A percentile compares a stretch with the other conserved stretches of the same genome.
phyloP scores from a whole-genome alignment of 176 grass and related monocot genomes.

The Alopecurus myosuroides region DNA sequence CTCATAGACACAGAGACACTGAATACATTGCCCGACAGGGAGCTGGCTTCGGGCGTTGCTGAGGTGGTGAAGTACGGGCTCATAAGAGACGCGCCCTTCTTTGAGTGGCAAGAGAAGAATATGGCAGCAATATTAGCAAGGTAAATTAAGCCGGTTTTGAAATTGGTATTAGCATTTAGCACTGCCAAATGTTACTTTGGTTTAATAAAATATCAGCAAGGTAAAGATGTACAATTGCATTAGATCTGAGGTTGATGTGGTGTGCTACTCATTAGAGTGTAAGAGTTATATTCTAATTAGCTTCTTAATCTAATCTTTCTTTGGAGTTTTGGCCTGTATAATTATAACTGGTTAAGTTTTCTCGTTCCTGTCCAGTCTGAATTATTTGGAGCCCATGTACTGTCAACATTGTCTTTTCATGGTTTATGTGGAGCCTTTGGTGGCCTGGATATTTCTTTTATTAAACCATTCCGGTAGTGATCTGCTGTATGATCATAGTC shows the following conservation, averaged over 20 bases:
- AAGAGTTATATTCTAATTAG: neutral
- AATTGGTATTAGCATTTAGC: neutral
- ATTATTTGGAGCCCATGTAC: neutral
- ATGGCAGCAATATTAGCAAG: constrained; percentile 70
- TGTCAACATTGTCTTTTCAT: neutral
- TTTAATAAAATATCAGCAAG: neutral
- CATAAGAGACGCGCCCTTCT: constrained; percentile 88
- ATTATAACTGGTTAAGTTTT: neutral
- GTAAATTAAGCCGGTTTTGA: constrained; percentile 31
- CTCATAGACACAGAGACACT: constrained; percentile 83
- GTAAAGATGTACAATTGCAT: neutral
- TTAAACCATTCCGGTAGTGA: neutral
- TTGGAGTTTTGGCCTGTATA: neutral
- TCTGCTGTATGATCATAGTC: neutral
- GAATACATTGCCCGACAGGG: constrained; percentile 81
- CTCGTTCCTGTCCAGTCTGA: neutral
- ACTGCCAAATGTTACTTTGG: neutral
- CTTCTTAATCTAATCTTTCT: neutral
- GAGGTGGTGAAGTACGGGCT: constrained; percentile 96
- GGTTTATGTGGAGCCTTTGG: neutral
- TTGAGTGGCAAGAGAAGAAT: constrained; percentile 96
- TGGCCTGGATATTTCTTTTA: neutral
- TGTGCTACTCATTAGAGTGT: neutral
- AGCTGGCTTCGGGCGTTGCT: constrained; percentile 79
- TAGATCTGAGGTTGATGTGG: neutral